Evolutionary conservation across 2,329 filamentous ascomycete species (phyloP), one percentile per base, ranked within the genome.

Genomic region (Neopestalotiopsis rosae): DNA sequence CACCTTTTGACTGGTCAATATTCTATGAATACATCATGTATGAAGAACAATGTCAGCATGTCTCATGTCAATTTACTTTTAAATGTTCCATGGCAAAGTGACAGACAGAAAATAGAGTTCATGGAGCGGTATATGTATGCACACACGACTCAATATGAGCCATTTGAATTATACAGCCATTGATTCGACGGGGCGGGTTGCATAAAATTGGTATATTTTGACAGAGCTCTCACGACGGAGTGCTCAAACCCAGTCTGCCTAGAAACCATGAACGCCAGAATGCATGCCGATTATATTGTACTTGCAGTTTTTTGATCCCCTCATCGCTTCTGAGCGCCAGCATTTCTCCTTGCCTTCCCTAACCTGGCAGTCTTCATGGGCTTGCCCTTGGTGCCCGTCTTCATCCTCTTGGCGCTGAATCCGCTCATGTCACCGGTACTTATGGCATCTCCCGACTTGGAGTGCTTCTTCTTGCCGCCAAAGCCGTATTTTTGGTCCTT

Each of bases 401-500:
- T 97, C 94, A 97, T 97, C 83, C 90, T 92, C 86, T 91, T 94
- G 49, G 87, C 87, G 67, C 91, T 94, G 84, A 97, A 98, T 1
- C 89, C 90, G 71, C 89, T 89, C 74, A 97, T 83, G 80, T 99
- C 96, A 70, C 89, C 91, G 61, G 91, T 94, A 72, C 93, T 97
- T 71, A 88, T 79, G 63, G 95, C 94, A 81, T 98, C 95, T 74
- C 94, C 94, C 70, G 94, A 97, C 89, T 99, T 99, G 68, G 87
- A 83, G 79, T 94, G 91, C 67, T 92, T 88, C 88, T 99, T 99
- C 90, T 97, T 98, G 75, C 96, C 96, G 70, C 96, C 96, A 77
- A 95, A 97, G 30, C 96, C 96, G 80, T 91, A 98, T 84, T 97
- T 98, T 73, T 93, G 88, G 79, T 99, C 91, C 86, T 97, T 97